A percentile compares a stretch with the other conserved stretches of the same genome.
These are phyloP conservation scores for Trichophyton rubrum DNA, from an alignment of 2,329 filamentous ascomycete genomes.

Conservation along the genomic window DNA sequence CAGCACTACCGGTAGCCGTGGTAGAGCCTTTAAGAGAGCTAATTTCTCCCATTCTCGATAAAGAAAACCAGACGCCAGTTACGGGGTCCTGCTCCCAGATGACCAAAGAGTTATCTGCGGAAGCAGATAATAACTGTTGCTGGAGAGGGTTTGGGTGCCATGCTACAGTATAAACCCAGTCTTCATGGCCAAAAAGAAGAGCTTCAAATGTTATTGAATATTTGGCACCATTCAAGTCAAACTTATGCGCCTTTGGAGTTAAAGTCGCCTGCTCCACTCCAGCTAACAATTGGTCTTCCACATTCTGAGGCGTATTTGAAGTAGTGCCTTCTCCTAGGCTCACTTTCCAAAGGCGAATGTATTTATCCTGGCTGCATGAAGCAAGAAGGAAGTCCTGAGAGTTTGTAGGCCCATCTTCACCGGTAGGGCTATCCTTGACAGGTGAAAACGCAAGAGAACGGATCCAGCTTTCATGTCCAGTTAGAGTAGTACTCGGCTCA, in stretches of 20 bases:
- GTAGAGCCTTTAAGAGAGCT: conserved; percentile 91
- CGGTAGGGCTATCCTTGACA: background rate
- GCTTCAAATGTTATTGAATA: conserved; percentile 89
- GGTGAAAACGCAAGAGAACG: conserved; percentile 64
- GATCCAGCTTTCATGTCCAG: conserved; percentile 91
- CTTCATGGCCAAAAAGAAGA: conserved; percentile 83
- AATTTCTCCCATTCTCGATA: conserved; percentile 77
- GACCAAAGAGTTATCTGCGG: conserved; percentile 86
- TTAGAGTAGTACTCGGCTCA: conserved; percentile 59
- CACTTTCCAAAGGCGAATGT: conserved; percentile 84
- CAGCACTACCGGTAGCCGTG: conserved; percentile 87
- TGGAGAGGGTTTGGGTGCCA: conserved; percentile 52
- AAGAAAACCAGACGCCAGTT: conserved; percentile 85
- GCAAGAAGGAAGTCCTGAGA: conserved; percentile 65
- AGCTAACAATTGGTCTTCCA: conserved; percentile 27
- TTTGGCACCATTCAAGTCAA: conserved; percentile 49
- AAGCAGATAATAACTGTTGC: conserved; percentile 71
- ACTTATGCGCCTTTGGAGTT: conserved; percentile 77
- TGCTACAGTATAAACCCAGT: conserved; percentile 87
- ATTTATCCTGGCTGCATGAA: conserved; percentile 95
- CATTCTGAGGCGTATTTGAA: conserved; percentile 14
- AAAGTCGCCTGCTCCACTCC: conserved; percentile 51
- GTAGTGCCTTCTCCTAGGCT: conserved; percentile 54
- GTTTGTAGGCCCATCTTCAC: conserved; percentile 40
- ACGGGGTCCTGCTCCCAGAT: conserved; percentile 78